A percentile compares a stretch with the other conserved stretches of the same genome.
phyloP scores from a whole-genome alignment of 2,329 filamentous ascomycete genomes.

The Paecilomyces variotii region DNA sequence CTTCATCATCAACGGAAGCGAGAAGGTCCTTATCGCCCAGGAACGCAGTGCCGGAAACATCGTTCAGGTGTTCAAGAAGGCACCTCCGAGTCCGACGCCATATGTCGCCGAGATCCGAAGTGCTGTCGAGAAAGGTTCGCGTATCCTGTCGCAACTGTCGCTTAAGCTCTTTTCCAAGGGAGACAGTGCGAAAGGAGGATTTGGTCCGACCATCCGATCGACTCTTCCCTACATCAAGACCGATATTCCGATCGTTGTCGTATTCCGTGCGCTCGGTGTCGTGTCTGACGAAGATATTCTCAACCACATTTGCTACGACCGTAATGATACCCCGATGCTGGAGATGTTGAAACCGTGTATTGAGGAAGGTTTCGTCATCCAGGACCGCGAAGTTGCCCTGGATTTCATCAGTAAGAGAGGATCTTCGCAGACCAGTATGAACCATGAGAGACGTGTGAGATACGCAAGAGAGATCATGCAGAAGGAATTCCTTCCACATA shows the following conservation, averaged over 20 bases:
- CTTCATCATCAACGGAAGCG: slow-evolving; percentile 98
- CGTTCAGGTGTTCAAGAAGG: slow-evolving; percentile 98
- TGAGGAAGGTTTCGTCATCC: slow-evolving; percentile 92
- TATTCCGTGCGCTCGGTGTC: slow-evolving; percentile 90
- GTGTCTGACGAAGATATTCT: slow-evolving; percentile 97
- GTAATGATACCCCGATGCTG: slow-evolving; percentile 91
- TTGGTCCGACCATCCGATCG: slow-evolving; percentile 81
- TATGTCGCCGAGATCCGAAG: slow-evolving; percentile 95
- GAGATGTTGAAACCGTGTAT: slow-evolving; percentile 97
- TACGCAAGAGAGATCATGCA: slow-evolving; percentile 92
- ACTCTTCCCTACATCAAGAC: slow-evolving; percentile 90
- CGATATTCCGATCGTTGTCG: slow-evolving; percentile 87
- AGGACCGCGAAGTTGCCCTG: slow-evolving; percentile 86
- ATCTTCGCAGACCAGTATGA: slow-evolving; percentile 60
- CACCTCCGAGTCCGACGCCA: slow-evolving; percentile 80
- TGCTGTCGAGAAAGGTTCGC: slow-evolving; percentile 89
- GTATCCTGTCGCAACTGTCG: slow-evolving; percentile 85
- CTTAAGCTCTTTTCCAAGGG: slow-evolving; percentile 86
- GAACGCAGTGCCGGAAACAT: slow-evolving; percentile 97
- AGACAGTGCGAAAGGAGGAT: slow-evolving; percentile 66
- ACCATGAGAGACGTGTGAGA: slow-evolving; percentile 78
- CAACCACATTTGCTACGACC: slow-evolving; percentile 94
- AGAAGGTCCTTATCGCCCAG: slow-evolving; percentile 96
- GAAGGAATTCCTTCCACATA: slow-evolving; percentile 93
- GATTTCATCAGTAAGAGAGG: slow-evolving; percentile 95